These are phyloP conservation scores for Dioszegia crocea DNA, from an alignment of 768 basidiomycete genomes.

Conservation along the genomic window DNA sequence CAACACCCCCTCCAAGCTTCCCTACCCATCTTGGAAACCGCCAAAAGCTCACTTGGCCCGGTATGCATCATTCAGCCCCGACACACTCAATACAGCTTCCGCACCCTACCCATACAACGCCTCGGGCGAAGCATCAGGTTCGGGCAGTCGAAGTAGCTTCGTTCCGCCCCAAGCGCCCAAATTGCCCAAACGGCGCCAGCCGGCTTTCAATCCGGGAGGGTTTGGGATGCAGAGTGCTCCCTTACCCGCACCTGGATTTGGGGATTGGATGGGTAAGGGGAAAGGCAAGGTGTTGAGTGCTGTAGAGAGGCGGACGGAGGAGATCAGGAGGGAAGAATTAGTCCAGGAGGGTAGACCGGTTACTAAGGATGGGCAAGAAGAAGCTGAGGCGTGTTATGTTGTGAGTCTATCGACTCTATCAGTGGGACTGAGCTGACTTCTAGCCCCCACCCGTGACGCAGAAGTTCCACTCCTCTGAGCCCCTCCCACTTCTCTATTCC, in stretches of 20 bases:
- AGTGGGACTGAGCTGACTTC: background rate
- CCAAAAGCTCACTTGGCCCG: constrained; percentile 24
- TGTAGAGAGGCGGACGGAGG: constrained; percentile 20
- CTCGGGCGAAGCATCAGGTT: background rate
- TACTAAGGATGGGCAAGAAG: constrained; percentile 30
- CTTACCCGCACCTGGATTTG: constrained; percentile 7
- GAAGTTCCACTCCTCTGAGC: constrained; percentile 32
- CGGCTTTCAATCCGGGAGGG: constrained; percentile 35
- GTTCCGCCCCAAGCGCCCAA: constrained; percentile 26
- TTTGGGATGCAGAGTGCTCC: constrained; percentile 28
- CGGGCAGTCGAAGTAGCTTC: background rate
- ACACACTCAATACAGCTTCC: constrained; percentile 3
- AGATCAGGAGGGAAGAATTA: constrained; percentile 22
- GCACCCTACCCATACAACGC: constrained; percentile 1
- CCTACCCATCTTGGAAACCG: constrained; percentile 8
- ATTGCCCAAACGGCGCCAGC: constrained; percentile 31
- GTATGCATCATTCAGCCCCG: constrained; percentile 5
- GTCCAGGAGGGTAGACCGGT: constrained; percentile 20
- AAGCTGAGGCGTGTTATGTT: constrained; percentile 49
- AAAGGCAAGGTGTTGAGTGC: constrained; percentile 21
- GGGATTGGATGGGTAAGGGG: constrained; percentile 2
- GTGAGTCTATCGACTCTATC: constrained; percentile 22
- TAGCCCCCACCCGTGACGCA: constrained; percentile 48
- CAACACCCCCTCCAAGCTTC: background rate
- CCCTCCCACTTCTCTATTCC: constrained; percentile 48